These are phyloP conservation scores for Zopfia rhizophila DNA, from an alignment of 2,329 filamentous ascomycete species.

Conservation along the genomic window DNA sequence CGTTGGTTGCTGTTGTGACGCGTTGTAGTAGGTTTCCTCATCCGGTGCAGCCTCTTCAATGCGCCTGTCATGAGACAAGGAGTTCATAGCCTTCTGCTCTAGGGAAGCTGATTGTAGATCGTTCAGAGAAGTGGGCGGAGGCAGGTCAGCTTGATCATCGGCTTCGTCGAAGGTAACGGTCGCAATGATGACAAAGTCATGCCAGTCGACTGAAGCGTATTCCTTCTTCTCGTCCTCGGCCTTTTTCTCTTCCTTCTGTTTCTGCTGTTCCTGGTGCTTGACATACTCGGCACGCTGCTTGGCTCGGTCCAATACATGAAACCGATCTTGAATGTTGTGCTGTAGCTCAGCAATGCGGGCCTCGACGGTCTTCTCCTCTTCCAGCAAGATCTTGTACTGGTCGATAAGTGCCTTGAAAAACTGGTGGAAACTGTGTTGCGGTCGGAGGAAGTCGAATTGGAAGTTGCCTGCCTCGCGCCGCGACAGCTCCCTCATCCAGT, in stretches of 20 bases:
- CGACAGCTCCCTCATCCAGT: constrained; percentile 88
- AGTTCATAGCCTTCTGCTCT: constrained; percentile 93
- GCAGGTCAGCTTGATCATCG: constrained; percentile 86
- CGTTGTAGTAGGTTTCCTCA: constrained; percentile 62
- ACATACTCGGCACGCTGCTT: constrained; percentile 88
- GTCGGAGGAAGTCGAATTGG: constrained; percentile 95
- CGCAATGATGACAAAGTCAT: constrained; percentile 95
- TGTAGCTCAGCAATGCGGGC: constrained; percentile 78
- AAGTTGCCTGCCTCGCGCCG: constrained; percentile 90
- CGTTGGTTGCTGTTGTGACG: constrained; percentile 37
- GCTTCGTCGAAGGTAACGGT: constrained; percentile 91
- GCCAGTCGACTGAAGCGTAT: constrained; percentile 94
- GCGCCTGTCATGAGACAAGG: constrained; percentile 78
- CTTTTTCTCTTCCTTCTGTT: constrained; percentile 87
- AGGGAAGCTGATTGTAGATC: constrained; percentile 94
- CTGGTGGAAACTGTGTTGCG: constrained; percentile 95
- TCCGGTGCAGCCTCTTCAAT: constrained; percentile 96
- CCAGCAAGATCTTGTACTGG: constrained; percentile 86
- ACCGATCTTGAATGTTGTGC: constrained; percentile 80
- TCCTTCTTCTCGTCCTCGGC: constrained; percentile 80
- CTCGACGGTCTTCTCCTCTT: constrained; percentile 76
- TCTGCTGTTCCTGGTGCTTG: constrained; percentile 85
- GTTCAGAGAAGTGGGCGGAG: constrained; percentile 86
- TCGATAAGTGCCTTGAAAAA: constrained; percentile 94
- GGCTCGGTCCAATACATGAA: constrained; percentile 80